Evolutionary conservation across 345 rosid genomes (phyloP).

Genomic region (Bretschneidera sinensis): DNA sequence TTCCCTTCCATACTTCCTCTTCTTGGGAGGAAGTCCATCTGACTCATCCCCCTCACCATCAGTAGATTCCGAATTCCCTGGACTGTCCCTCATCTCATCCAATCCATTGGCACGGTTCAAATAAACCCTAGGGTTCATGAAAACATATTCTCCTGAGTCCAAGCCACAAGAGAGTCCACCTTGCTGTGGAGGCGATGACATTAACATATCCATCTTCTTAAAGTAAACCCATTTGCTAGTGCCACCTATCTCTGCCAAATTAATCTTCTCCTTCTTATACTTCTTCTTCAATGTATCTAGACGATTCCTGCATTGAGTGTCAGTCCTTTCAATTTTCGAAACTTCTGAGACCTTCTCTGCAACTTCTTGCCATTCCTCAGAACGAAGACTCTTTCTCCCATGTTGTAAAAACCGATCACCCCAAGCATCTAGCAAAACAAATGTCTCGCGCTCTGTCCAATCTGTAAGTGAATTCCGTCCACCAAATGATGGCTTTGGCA

Average conservation of each 20-base stretch:
- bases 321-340: conserved; percentile 70
- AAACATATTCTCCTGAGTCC: conserved; percentile 84
- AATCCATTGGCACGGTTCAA: conserved; percentile 67
- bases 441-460: conserved; percentile 90
- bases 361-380: conserved; percentile 96
- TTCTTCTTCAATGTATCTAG: conserved; percentile 91
- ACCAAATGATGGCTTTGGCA: conserved; percentile 35
- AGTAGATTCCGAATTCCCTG: conserved; percentile 62
- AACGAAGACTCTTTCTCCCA: conserved; percentile 87
- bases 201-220: conserved; percentile 77
- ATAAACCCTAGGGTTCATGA: conserved; percentile 60
- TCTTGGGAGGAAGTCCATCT: conserved; percentile 38
- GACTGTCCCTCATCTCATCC: conserved; percentile 93
- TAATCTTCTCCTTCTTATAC: conserved; percentile 81
- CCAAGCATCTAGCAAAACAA: conserved; percentile 89
- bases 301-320: conserved; percentile 84
- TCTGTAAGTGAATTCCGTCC: conserved; percentile 61
- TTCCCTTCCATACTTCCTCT: conserved; percentile 58
- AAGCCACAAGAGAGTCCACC: conserved; percentile 83
- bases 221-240: conserved; percentile 82
- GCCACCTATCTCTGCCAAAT: conserved; percentile 35
- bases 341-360: conserved; percentile 88
- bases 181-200: conserved; percentile 58
- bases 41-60: conserved; percentile 60
- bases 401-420: conserved; percentile 85